These are phyloP conservation scores for Ceratopteris richardii DNA, from an alignment of 75 land plant genomes.

Conservation along the genomic window DNA sequence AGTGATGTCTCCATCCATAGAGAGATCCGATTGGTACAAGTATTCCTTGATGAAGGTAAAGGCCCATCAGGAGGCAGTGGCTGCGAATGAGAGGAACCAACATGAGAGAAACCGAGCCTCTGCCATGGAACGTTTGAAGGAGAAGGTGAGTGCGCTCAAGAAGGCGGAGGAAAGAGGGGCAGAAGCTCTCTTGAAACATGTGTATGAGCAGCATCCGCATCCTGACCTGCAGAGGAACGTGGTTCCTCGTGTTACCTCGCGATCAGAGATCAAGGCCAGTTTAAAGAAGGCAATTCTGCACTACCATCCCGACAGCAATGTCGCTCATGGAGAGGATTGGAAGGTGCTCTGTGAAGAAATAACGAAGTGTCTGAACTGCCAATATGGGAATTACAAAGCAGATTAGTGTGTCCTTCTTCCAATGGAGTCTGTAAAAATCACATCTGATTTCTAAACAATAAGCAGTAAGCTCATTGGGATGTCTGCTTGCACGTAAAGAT, in stretches of 20 bases:
- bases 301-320: slow-evolving; percentile 16
- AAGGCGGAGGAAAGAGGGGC: neutral
- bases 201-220: slow-evolving; percentile 6
- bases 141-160: neutral
- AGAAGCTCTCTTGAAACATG: slow-evolving; percentile 6
- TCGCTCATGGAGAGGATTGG: slow-evolving; percentile 7
- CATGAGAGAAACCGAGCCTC: neutral
- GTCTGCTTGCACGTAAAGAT: too few species aligned
- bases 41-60: slow-evolving; percentile 5
- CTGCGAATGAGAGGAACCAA: neutral
- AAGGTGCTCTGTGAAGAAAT: slow-evolving; percentile 14
- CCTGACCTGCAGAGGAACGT: neutral
- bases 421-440: too few species aligned
- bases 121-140: neutral
- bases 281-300: slow-evolving; percentile 11
- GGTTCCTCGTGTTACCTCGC: neutral
- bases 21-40: slow-evolving; percentile 7
- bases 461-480: too few species aligned
- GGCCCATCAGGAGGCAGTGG: slow-evolving; percentile 5
- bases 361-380: slow-evolving; percentile 6
- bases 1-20: slow-evolving; percentile 8
- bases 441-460: too few species aligned
- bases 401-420: too few species aligned
- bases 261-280: neutral
- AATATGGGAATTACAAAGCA: too few species aligned